Percentiles rank a stretch among this genome's conserved stretches.
Conservation (phyloP, 306 rosid genomes). For the Cucurbita maxima region DNA sequence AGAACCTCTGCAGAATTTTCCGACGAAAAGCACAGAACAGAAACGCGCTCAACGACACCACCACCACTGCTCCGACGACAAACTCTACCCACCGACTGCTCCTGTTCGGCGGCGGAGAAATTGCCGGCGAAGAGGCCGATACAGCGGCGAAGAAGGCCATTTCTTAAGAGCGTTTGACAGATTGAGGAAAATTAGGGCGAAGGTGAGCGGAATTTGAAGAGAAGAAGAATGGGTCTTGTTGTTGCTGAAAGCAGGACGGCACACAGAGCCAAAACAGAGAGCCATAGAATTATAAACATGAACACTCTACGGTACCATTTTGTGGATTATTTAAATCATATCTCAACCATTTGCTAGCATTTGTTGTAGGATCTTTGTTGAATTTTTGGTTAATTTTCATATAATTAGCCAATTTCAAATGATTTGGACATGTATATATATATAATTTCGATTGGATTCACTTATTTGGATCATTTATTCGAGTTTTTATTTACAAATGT, state of each 20-base stretch:
- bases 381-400: too few species aligned
- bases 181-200: not conserved
- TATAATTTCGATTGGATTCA: too few species aligned
- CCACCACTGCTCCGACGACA: not conserved
- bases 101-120: not conserved
- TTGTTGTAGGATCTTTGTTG: too few species aligned
- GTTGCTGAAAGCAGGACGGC: not conserved
- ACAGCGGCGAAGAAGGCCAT: not conserved
- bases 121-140: not conserved
- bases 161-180: not conserved
- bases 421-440: too few species aligned
- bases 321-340: not conserved
- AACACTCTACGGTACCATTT: not conserved
- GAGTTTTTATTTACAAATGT: too few species aligned
- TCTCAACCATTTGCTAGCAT: too few species aligned
- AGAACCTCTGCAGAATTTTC: not conserved
- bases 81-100: not conserved
- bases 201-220: not conserved
- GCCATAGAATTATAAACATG: not conserved
- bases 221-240: not conserved
- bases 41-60: not conserved
- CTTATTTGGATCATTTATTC: too few species aligned
- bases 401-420: too few species aligned
- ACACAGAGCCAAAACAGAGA: not conserved
- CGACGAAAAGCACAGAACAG: not conserved